A percentile compares a stretch with the other conserved stretches of the same genome.
phyloP scores from a whole-genome alignment of 805 yeast genomes.

The Saccharomycopsis sp. region DNA sequence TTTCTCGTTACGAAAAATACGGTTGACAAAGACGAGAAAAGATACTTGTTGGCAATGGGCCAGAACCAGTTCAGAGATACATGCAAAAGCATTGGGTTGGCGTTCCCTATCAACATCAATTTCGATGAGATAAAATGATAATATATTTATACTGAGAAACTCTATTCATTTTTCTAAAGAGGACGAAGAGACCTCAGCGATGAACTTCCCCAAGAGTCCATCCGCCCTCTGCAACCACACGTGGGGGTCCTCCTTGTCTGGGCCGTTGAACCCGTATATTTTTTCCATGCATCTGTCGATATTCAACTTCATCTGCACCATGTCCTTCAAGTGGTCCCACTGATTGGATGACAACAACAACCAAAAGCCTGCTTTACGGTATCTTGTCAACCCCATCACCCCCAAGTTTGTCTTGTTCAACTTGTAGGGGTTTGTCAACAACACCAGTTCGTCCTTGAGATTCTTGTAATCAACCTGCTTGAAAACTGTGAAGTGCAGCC shows the following conservation, averaged over 20 bases:
- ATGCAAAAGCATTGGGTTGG: slow-evolving; percentile 26
- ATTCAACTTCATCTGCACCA: slow-evolving; percentile 5
- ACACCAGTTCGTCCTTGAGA: slow-evolving; percentile 28
- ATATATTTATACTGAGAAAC: too few species aligned
- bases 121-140: too few species aligned
- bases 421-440: slow-evolving; percentile 29
- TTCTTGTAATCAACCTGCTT: slow-evolving; percentile 18
- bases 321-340: slow-evolving; percentile 36
- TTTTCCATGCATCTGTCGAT: background rate
- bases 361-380: slow-evolving; percentile 74
- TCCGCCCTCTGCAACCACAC: slow-evolving; percentile 11
- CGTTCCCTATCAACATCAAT: slow-evolving; percentile 22
- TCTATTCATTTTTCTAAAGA: too few species aligned
- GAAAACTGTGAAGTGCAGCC: slow-evolving; percentile 4
- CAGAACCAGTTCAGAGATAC: slow-evolving; percentile 28
- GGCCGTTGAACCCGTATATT: slow-evolving; percentile 3
- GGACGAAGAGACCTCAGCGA: too few species aligned
- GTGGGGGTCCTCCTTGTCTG: background rate
- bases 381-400: slow-evolving; percentile 47
- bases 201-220: slow-evolving; percentile 12
- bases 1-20: slow-evolving; percentile 25
- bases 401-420: slow-evolving; percentile 31
- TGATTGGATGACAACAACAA: slow-evolving; percentile 62
- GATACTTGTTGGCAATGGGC: slow-evolving; percentile 29
- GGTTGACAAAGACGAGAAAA: slow-evolving; percentile 24